A percentile compares a stretch with the other conserved stretches of the same genome.
These are phyloP conservation scores for Benincasa hispida DNA, from an alignment of 306 rosid species.

Conservation along the genomic window DNA sequence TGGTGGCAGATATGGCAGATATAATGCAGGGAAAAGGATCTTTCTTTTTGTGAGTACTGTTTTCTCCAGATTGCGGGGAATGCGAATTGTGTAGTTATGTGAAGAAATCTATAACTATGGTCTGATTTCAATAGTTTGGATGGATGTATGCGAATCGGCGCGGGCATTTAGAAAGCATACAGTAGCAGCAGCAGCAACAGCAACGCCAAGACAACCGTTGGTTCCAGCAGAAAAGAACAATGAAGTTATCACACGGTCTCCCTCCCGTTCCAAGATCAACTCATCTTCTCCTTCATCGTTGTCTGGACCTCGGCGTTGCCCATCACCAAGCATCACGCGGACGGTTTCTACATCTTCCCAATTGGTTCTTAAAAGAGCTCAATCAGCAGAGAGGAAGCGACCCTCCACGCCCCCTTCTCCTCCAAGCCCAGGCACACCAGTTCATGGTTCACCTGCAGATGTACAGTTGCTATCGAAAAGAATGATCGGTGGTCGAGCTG, in stretches of 20 bases:
- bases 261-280: conserved; percentile 44
- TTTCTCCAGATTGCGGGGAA: background rate
- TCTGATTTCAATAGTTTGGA: conserved; percentile 59
- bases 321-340: conserved; percentile 71
- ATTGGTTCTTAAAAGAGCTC: conserved; percentile 52
- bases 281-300: conserved; percentile 51
- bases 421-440: conserved; percentile 57
- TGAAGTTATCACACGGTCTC: conserved; percentile 41
- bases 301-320: conserved; percentile 36
- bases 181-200: conserved; percentile 20
- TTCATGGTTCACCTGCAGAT: conserved; percentile 40
- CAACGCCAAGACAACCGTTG: conserved; percentile 47
- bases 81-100: conserved; percentile 17
- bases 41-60: conserved; percentile 19
- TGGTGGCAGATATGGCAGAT: conserved; percentile 59
- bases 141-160: conserved; percentile 73
- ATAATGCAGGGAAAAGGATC: conserved; percentile 63
- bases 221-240: conserved; percentile 62
- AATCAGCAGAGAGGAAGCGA: conserved; percentile 69
- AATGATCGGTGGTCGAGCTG: conserved; percentile 32
- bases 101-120: conserved; percentile 59
- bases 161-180: conserved; percentile 46
- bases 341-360: conserved; percentile 35
- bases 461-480: conserved; percentile 36
- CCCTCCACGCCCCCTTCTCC: conserved; percentile 86